phyloP scores from a whole-genome alignment of 202 grass and related monocot genomes.

The Alloteropsis angusta region DNA sequence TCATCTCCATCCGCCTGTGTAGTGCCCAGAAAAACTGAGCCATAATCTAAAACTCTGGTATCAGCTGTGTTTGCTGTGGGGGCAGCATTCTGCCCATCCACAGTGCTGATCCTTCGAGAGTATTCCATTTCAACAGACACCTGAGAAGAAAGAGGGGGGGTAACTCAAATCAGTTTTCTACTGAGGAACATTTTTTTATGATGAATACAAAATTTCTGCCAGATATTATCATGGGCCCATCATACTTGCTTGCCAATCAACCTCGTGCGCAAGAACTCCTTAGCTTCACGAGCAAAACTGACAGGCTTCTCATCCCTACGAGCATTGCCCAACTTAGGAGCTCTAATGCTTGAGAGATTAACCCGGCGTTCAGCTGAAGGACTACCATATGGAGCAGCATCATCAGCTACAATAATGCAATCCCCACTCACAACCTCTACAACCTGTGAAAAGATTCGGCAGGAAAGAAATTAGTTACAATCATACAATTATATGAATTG shows the following conservation, averaged over 20 bases:
- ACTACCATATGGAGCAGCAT: slow-evolving; percentile 62
- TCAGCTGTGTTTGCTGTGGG: slow-evolving; percentile 35
- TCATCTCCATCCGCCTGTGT: slow-evolving; percentile 63
- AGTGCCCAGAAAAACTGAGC: slow-evolving; percentile 67
- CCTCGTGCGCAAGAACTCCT: slow-evolving; percentile 80
- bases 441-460: slow-evolving; percentile 53
- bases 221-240: neutral
- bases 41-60: slow-evolving; percentile 86
- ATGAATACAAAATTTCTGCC: neutral
- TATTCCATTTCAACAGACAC: slow-evolving; percentile 96
- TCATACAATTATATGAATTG: slow-evolving; percentile 5
- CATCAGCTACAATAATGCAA: slow-evolving; percentile 90
- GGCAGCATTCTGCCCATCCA: slow-evolving; percentile 48
- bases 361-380: slow-evolving; percentile 73
- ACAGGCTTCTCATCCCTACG: slow-evolving; percentile 57
- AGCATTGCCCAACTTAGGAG: slow-evolving; percentile 82
- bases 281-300: slow-evolving; percentile 76
- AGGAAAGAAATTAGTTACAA: slow-evolving; percentile 11
- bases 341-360: slow-evolving; percentile 91
- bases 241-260: slow-evolving; percentile 90
- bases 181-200: neutral
- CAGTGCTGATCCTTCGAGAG: slow-evolving; percentile 65
- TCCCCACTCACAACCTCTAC: slow-evolving; percentile 97
- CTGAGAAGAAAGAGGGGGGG: slow-evolving; percentile 23
- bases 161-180: neutral